These are phyloP conservation scores for Tetradesmus lagerheimii DNA, from an alignment of 139 green algal genomes.

Conservation along the genomic window DNA sequence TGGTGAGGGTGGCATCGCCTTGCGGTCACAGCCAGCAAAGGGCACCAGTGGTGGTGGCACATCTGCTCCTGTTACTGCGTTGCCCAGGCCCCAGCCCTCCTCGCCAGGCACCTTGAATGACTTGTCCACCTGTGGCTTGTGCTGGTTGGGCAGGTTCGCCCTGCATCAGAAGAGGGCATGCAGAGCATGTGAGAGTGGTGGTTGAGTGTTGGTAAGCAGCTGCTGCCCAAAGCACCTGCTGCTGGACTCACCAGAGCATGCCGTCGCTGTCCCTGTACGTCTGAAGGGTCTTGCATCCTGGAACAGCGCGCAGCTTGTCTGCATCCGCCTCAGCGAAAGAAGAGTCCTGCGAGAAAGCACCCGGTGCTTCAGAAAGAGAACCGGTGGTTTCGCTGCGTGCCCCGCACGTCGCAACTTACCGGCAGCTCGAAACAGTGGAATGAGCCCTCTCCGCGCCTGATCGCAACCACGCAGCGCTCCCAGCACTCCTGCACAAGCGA, in stretches of 20 bases:
- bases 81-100: background rate
- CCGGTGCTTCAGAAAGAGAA: background rate
- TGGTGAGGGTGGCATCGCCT: conserved; percentile 37
- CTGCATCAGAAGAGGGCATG: background rate
- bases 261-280: conserved; percentile 36
- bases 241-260: conserved; percentile 22
- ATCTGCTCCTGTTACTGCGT: background rate
- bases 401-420: background rate
- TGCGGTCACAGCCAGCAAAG: conserved; percentile 37
- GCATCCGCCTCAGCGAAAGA: background rate
- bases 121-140: background rate
- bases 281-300: background rate
- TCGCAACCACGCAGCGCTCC: conserved; percentile 15
- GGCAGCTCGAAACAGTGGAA: conserved; percentile 20
- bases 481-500: conserved; percentile 14
- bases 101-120: background rate
- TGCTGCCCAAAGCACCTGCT: background rate
- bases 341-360: conserved; percentile 19
- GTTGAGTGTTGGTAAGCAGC: background rate
- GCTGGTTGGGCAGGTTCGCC: background rate
- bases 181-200: background rate
- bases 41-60: conserved; percentile 39
- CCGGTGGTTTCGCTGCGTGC: background rate
- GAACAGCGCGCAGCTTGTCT: background rate
- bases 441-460: background rate